Evolutionary conservation across 2,329 filamentous ascomycete genomes (phyloP).

Genomic region (Beauveria australis): DNA sequence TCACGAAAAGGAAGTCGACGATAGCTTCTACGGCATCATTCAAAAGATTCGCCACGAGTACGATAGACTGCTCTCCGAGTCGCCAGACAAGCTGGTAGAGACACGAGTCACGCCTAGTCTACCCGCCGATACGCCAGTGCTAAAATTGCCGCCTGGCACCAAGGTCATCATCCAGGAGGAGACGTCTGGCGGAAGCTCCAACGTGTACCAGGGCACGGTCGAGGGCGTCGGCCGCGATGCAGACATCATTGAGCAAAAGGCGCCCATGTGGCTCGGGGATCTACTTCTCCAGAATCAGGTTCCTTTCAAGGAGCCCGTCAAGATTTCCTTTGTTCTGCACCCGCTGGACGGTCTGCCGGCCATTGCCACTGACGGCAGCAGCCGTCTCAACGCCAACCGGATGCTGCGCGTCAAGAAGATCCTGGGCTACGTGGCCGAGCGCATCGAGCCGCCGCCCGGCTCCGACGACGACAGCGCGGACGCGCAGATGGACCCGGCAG

Average conservation of each 20-base stretch:
- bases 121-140: conserved; percentile 64
- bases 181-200: conserved; percentile 60
- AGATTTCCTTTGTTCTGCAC: conserved; percentile 88
- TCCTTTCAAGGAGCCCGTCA: conserved; percentile 83
- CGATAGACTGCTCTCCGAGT: conserved; percentile 55
- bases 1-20: conserved; percentile 66
- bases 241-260: conserved; percentile 76
- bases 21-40: conserved; percentile 64
- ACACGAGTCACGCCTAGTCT: conserved; percentile 61
- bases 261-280: conserved; percentile 88
- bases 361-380: conserved; percentile 73
- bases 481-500: conserved; percentile 63
- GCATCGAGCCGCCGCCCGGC: conserved; percentile 67
- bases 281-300: conserved; percentile 75
- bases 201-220: conserved; percentile 86
- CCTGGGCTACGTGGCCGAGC: conserved; percentile 80
- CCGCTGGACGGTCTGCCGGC: conserved; percentile 68
- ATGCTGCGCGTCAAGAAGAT: conserved; percentile 97
- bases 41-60: conserved; percentile 68
- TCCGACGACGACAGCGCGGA: conserved; percentile 37
- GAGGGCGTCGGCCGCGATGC: conserved; percentile 67
- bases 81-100: conserved; percentile 46
- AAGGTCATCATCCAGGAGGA: conserved; percentile 64
- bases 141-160: conserved; percentile 61
- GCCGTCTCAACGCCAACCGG: conserved; percentile 87